Base-by-base conservation (phyloP, 2,329 filamentous ascomycete species). In the Rugonectria rugulosa region DNA sequence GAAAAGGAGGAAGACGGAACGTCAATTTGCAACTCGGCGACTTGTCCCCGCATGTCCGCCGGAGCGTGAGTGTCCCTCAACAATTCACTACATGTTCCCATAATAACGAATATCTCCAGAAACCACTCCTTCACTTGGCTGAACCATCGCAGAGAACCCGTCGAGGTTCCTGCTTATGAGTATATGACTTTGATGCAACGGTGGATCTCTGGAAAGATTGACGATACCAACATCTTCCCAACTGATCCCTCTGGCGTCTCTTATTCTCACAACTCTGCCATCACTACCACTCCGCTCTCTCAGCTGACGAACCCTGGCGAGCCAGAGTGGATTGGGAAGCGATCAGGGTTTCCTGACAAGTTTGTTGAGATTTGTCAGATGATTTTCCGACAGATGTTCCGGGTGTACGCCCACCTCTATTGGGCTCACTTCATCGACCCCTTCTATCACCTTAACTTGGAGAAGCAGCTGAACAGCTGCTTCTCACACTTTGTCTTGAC, bases 341-440 rank as follows among this genome's bases (percentile, higher is more conserved):
- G 90, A 41, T 95, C 91, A 57, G 94, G 94, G 4, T 99, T 99
- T 75, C 95, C 95, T 3, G 86, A 90, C 61, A 90, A 91, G 63
- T 98, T 97, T 74, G 82, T 94, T 66, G 86, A 89, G 59, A 92
- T 97, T 65, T 95, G 94, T 80, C 92, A 96, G 79, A 89, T 89
- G 63, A 95, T 97, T 69, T 94, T 97, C 79, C 90, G 93, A 68
- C 95, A 97, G 77, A 98, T 99, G 89, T 98, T 99, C 82, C 90
- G 95, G 56, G 94, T 97, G 66, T 99, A 99, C 71, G 89, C 95
- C 42, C 95, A 99, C 75, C 87, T 99, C 58, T 99, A 99, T 81
- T 97, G 96, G 84, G 91, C 93, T 53, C 95, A 99, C 75, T 99
- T 91, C 75, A 79, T 88, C 57, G 89, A 92, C 64, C 90, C 89